Percentiles rank a stretch among this genome's conserved stretches.
These are phyloP conservation scores for Fallopia convolvulus DNA, from an alignment of 148 eudicot genomes.

Conservation along the genomic window DNA sequence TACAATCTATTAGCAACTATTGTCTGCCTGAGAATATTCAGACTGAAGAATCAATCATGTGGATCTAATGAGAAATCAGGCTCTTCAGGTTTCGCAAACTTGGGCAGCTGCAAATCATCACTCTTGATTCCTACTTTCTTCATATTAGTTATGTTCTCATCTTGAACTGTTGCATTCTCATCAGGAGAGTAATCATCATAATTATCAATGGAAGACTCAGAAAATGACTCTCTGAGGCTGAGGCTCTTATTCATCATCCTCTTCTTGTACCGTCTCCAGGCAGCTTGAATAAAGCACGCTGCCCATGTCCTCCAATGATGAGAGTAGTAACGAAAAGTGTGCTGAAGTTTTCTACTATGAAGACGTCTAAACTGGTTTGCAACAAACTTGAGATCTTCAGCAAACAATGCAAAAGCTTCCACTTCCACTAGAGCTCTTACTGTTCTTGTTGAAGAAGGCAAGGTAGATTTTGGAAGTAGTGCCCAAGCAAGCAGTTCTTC, in stretches of 20 bases:
- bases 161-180: constrained; percentile 20
- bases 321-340: constrained; percentile 71
- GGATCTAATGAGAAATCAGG: constrained; percentile 75
- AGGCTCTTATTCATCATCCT: constrained; percentile 45
- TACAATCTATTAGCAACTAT: not conserved
- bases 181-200: constrained; percentile 4
- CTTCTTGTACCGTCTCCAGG: constrained; percentile 67
- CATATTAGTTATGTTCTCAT: constrained; percentile 52
- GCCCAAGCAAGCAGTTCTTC: constrained; percentile 78
- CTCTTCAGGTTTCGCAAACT: constrained; percentile 74
- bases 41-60: constrained; percentile 23
- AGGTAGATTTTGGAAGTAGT: constrained; percentile 33
- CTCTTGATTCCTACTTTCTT: constrained; percentile 53
- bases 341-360: constrained; percentile 81
- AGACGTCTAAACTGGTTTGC: constrained; percentile 82
- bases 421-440: constrained; percentile 53
- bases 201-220: constrained; percentile 13
- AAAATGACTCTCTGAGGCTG: constrained; percentile 47
- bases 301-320: constrained; percentile 95
- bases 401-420: constrained; percentile 53
- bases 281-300: constrained; percentile 82
- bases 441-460: constrained; percentile 62
- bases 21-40: not conserved
- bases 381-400: constrained; percentile 63
- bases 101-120: constrained; percentile 41